Base-by-base conservation (phyloP, 1,139 yeast genomes). In the Arxiozyma bovina region DNA sequence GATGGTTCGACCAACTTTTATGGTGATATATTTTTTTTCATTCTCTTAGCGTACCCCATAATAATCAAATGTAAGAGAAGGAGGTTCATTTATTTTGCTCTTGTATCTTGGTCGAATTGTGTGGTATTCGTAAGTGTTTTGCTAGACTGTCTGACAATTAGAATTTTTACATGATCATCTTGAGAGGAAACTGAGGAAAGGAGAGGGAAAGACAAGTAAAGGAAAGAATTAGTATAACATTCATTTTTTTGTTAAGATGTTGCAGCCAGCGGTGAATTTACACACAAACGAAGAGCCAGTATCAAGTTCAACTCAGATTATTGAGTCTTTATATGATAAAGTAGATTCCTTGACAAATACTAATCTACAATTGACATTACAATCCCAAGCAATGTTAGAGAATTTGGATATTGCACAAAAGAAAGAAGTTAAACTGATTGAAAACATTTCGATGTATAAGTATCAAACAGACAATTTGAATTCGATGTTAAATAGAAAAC, bases 381-480 rank as follows among this genome's bases (percentile, higher is more conserved):
- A 80, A 63, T 71, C 75, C 20, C 78, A 77, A 57, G 75, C 75
- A 60, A 69, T 77, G 48, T 76, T 76, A 59, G 81, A 80, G 64
- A 81, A 82, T 60, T 73, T 75, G 60, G 74, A 76, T 34, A 69
- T 76, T 21, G 69, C 76, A 27, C 70, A 77, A 53, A 75, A 77
- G 57, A 77, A 80, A 64, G 81, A 83, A 58, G 84, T 83, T 52
- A 79, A 80, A 56, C 73, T 81, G 56, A 77, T 81, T 49, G 91
- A 85, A 64, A 87, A 82, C 40, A 52, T 57, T 15, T 51, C 61
- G 15, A 50, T 51, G 12, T 75, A 84, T 41, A 84, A 82, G 65
- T 89, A 85, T 66, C 89, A 85, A 63, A 82, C 80, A 61, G 88
- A 84, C 62, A 82, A 84, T 73, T 74, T 83, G 45, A 79, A 51